Evolutionary conservation across 2,329 filamentous ascomycete species (phyloP), one percentile per base, ranked within the genome.

Genomic region (Pseudopithomyces maydicus): DNA sequence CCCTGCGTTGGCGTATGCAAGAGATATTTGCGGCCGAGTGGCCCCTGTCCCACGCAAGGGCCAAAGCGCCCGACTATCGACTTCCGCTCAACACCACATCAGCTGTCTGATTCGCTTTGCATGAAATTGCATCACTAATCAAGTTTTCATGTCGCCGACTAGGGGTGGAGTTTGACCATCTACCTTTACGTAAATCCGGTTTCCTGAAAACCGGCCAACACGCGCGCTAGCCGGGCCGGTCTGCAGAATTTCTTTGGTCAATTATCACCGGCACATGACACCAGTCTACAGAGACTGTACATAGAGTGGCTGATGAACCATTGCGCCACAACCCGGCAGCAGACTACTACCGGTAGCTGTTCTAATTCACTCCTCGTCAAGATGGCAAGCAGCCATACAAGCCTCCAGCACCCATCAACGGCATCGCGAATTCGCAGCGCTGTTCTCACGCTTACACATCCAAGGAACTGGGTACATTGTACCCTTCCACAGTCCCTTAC

Each of bases 1-100:
- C 56, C 56, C 48, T 52, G 56, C 43, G 12, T 46, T 22, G 19
- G n/a, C 20, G 35, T 15, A 36, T 45, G 53, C 53, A 36, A 23
- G 29, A 32, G 33, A 52, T 35, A 43, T 11, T 42, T 41, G 54
- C 43, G 36, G 39, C 26, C 36, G 6, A 39, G 17, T 39, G 26
- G 7, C 39, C 53, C 41, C 20, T 26, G n/a, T 38, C 42, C 35
- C 44, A 22, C 49, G 33, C 43, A 51, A 48, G 41, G 47, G 42
- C 22, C 10, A 19, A 15, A 33, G 19, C 14, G 14, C n/a, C n/a
- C 39, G 7, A 45, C 17, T 45, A 38, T 52, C 50, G 50, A 45
- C 50, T 45, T 35, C 42, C 39, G 8, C 23, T 23, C 35, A 42
- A 52, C 33, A 42, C 44, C 44, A 29, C 44, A 26, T 17, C 20